Base-by-base conservation (phyloP, 805 yeast genomes). In the Lachancea lanzarotensis region DNA sequence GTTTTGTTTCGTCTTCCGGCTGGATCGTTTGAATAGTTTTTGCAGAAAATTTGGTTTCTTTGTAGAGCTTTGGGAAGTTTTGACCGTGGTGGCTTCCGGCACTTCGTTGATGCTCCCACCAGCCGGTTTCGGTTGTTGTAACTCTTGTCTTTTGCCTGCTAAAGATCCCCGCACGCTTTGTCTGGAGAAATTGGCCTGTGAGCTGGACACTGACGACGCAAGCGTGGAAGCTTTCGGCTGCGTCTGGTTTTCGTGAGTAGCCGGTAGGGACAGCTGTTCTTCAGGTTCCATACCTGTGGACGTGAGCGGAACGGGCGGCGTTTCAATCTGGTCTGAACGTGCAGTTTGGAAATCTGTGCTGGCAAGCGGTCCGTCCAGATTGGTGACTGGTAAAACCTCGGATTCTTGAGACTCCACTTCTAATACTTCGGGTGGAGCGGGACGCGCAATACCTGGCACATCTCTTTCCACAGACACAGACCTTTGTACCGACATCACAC, bases 11-110 rank as follows among this genome's bases (percentile, higher is more conserved):
- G 38, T 20, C 6, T 47, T 45, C 20, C 45, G 34, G 38, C 26
- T 18, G 15, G 39, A 26, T 37, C 49, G 46, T 15, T 43, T 48
- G 47, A 51, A 51, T 37, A 51, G 43, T 29, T 45, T 51, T 30
- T 48, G 45, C 36, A 46, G 33, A 19, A 45, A 46, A 26, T 35
- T 45, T 11, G 31, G 31, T 15, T 36, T 36, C 15, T 29, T 22
- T 3, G 31, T 13, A 16, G 31, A 29, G 9, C 7, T 36, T 25
- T 25, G 29, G 6, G 39, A 16, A 19, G 19, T 16, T 13, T 17
- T 19, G 17, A 19, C 17, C 11, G 16, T 15, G 3, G 39, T 4
- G 9, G 18, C 18, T n/a, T 36, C 19, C 8, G 18, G 19, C 39
- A 13, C 31, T 25, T 36, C 19, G 13, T 11, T 13, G 10, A 26